Evolutionary conservation across 1,284 basidiomycete genomes (phyloP), one percentile per base, ranked within the genome.

Genomic region (Apiotrichum siamense): DNA sequence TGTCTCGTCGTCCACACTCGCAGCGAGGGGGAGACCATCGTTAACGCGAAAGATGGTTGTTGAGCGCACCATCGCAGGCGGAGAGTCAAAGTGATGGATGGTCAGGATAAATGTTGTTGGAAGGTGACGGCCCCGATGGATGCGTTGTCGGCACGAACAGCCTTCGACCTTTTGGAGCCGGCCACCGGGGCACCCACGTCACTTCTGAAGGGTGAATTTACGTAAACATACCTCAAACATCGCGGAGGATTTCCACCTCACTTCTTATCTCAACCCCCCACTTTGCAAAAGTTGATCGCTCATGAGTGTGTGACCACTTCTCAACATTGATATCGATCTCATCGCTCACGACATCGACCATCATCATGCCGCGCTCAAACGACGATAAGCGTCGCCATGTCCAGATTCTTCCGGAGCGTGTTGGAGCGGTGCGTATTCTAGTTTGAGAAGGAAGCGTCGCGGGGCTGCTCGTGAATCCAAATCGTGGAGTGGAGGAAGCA

Each of bases 1-100:
- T 78, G 88, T 84, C 70, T 96, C 92, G 67, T 97, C 92, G 67
- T 97, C 92, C 15, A 96, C 92, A 57, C 87, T 92, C 2, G 92
- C 92, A 11, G 92, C 90, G 3, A 97, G 80, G 12, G 92, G 92
- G 17, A 97, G 80, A 25, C 88, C 89, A 72, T 97, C 92, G 27
- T 82, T 83, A n/a, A 88, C 88, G 58, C 92, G 78, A 32, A 90
- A 90, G 62, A 97, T 85, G 56, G 88, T 86, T 27, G 91, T 96
- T 60, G 90, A 90, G 58, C 84, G 81, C 57, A 94, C 90, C 92
- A 94, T 96, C 58, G 33, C 11, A n/a, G 33, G 33, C 15, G 38
- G 26, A 31, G 26, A 1, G 10, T 6, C 4, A 12, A 5, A 42
- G 9, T 24, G 24, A 27, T 26, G n/a, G 26, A 4, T n/a, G 13